Base-by-base conservation (phyloP, 257 asterid genomes). In the Salvia rosmarinus region DNA sequence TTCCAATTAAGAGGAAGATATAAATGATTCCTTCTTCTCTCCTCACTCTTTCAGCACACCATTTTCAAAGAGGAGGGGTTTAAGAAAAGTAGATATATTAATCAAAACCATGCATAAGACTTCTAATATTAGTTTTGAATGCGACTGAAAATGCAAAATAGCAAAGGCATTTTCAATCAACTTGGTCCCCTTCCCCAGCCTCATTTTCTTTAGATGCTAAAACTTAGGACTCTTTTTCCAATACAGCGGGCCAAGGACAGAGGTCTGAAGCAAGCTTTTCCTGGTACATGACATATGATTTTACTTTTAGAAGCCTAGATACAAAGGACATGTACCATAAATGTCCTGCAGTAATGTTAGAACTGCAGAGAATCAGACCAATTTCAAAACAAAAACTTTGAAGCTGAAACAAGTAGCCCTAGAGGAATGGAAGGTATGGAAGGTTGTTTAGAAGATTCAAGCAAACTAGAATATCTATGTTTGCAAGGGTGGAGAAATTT, bases 271-370 rank as follows among this genome's bases (percentile, higher is more conserved):
- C 43, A 19, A 34, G 72, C 61, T 72, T 58, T 55, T 71, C 69
- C 35, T 16, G 9, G 10, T 35, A 32, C 30, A 42, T 30, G 39
- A 72, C 10, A 37, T 25, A 58, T 30, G 42, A 37, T 12, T 21
- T 72, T 58, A 59, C 51, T 72, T 57, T 20, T 20, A 63, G 66
- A 66, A 64, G 62, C 55, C 62, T 49, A 64, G 62, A 21, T 64
- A 63, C 19, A 61, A 3, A 58, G 49, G 43, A 17, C 17, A 12
- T 12, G 54, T 23, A 59, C 12, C 49, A 35, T 5, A 65, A 3
- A 50, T 19, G 12, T 32, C 47, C 51, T 54, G n/a, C 35, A 19
- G 21, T 14, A 21, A 16, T 66, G 35, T 71, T 61, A 30, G 28
- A 35, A 16, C 21, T 72, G 54, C 37, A 57, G 8, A 34, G 63